Evolutionary conservation across 805 yeast species (phyloP).

Genomic region (Myxozyma melibiosi): DNA sequence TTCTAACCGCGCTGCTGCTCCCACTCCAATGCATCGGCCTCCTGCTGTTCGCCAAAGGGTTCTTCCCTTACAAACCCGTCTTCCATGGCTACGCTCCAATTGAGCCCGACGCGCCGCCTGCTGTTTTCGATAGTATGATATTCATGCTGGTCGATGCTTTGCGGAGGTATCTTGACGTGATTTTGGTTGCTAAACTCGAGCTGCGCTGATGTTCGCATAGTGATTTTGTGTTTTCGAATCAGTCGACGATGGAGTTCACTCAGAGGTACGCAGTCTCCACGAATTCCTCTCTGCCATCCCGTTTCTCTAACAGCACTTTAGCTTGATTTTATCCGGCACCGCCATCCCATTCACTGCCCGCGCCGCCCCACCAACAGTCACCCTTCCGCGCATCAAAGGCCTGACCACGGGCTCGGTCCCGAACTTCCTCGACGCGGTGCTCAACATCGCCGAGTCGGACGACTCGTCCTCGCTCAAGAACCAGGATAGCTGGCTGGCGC

Average conservation of each 20-base stretch:
- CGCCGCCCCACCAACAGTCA: slow-evolving; percentile 95
- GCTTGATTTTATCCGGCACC: slow-evolving; percentile 59
- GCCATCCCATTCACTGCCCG: slow-evolving; percentile 90
- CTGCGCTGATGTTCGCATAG: slow-evolving; percentile 39
- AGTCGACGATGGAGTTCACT: slow-evolving; percentile 66
- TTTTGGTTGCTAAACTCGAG: neutral
- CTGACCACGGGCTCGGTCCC: slow-evolving; percentile 95
- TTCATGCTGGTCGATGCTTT: slow-evolving; percentile 91
- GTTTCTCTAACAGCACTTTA: neutral
- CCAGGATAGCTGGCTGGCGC: slow-evolving; percentile 88
- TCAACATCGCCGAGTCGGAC: slow-evolving; percentile 91
- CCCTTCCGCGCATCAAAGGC: slow-evolving; percentile 90
- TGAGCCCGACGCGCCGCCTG: slow-evolving; percentile 36
- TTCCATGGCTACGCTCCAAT: slow-evolving; percentile 59
- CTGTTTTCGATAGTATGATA: slow-evolving; percentile 67
- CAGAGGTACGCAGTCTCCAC: slow-evolving; percentile 47
- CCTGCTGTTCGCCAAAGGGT: slow-evolving; percentile 72
- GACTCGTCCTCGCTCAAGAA: slow-evolving; percentile 64
- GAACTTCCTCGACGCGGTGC: slow-evolving; percentile 87
- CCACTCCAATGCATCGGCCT: slow-evolving; percentile 56
- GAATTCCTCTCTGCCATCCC: neutral
- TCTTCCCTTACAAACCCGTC: slow-evolving; percentile 86
- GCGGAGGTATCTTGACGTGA: slow-evolving; percentile 48
- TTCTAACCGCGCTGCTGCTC: slow-evolving; percentile 10
- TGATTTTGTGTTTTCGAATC: slow-evolving; percentile 73